Evolutionary conservation across 73 alveolate species (phyloP).

Genomic region (Tetrahymena thermophila): DNA sequence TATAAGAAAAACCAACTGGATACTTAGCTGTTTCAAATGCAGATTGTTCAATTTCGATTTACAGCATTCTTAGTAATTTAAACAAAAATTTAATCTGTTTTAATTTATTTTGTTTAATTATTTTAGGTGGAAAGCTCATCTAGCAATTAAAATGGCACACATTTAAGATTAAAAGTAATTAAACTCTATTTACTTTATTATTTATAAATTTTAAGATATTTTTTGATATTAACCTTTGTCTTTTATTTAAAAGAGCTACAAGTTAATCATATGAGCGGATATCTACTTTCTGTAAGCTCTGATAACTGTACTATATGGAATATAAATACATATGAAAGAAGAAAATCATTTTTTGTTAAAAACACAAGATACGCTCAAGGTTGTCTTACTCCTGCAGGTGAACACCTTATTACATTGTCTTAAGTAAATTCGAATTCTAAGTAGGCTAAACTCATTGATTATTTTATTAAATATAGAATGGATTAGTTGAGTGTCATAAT

Average conservation of each 20-base stretch:
- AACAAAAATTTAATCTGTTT: background rate
- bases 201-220: background rate
- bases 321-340: background rate
- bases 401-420: background rate
- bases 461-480: background rate
- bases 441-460: background rate
- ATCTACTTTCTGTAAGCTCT: background rate
- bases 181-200: background rate
- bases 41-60: background rate
- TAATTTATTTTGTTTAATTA: background rate
- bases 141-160: background rate
- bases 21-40: background rate
- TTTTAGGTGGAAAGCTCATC: background rate
- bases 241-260: background rate
- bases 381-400: background rate
- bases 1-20: background rate
- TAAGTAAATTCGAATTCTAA: background rate
- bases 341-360: background rate
- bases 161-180: background rate
- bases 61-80: background rate
- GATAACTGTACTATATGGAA: background rate
- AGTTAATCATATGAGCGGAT: background rate
- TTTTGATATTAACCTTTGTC: background rate
- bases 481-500: background rate
- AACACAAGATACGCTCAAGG: background rate